Evolutionary conservation across 108 stramenopile species (phyloP), one percentile per base, ranked within the genome.

Genomic region (Fragilaria crotonensis): DNA sequence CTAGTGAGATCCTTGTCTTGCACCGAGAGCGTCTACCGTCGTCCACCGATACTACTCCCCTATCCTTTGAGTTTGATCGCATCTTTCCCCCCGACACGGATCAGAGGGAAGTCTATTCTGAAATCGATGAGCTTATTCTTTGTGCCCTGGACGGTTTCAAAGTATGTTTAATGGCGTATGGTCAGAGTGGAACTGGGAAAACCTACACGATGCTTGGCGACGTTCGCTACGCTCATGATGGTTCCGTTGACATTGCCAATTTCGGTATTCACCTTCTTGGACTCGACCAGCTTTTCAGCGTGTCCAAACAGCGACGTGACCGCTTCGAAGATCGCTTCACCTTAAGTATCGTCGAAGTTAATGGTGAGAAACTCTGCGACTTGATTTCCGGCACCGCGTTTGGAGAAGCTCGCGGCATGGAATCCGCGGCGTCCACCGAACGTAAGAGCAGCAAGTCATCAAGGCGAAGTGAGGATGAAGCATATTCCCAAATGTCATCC

Each of bases 61-160:
- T 87, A 30, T 80, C 85, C 55, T 96, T 89, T 70, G 71, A 86
- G 62, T 96, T 90, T 57, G 94, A 98, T 67, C 74, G 87, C 19
- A 89, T 99, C 5, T 94, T 98, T 64, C 66, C 68, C 23, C 73
- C 85, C 0, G 59, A 67, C 36, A 47, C 77, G 23, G 48, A 53
- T 4, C 96, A 98, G 49, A 50, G 64, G 25, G 88, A 93, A 50
- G 75, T 99, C 0, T 99, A 95, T 52, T 75, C 68, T 18, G 94
- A 97, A 64, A 79, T 98, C 18, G 80, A 91, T 36, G 84, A 83
- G 20, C 76, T 97, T 2, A 85, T 96, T 9, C 62, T 90, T 14
- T 80, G 89, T 54, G 94, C 82, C 7, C 57, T 99, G 49, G 97
- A 97, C 72, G 99, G 99, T 1, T 96, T 80, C 77, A 96, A 95